A percentile compares a stretch with the other conserved stretches of the same genome.
phyloP scores from a whole-genome alignment of 1,284 basidiomycete genomes.

The Somion occarium region DNA sequence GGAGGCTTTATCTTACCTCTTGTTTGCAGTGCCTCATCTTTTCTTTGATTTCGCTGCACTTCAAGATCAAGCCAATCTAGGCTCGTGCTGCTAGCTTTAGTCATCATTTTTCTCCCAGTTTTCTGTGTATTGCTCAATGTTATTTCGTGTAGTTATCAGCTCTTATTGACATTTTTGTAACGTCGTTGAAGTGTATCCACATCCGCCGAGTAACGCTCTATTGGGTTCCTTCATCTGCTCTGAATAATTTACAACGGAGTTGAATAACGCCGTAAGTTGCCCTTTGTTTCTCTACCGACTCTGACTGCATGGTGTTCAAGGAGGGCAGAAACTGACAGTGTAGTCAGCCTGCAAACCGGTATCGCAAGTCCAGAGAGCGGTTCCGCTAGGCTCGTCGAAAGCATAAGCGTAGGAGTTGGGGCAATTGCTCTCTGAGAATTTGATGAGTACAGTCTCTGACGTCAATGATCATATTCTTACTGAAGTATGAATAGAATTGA shows the following conservation, averaged over 20 bases:
- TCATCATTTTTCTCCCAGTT: neutral
- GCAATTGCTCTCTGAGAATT: constrained; percentile 35
- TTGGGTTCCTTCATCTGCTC: neutral
- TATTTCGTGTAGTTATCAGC: neutral
- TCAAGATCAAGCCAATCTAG: constrained; percentile 99
- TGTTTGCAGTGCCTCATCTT: constrained; percentile 86
- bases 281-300: too few species aligned
- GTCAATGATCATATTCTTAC: constrained; percentile 21
- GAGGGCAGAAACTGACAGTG: constrained; percentile 47
- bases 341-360: constrained; percentile 34
- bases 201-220: too few species aligned
- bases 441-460: neutral
- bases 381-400: constrained; percentile 43
- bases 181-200: too few species aligned
- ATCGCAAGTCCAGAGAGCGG: constrained; percentile 42
- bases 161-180: too few species aligned
- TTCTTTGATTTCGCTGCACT: constrained; percentile 95
- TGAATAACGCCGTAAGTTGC: too few species aligned
- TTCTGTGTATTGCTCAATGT: neutral
- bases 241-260: too few species aligned
- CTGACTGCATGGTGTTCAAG: too few species aligned
- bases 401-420: constrained; percentile 46
- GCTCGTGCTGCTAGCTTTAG: neutral
- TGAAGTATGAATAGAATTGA: constrained; percentile 42
- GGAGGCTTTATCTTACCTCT: neutral